A percentile compares a stretch with the other conserved stretches of the same genome.
These are phyloP conservation scores for Cucurbitaria berberidis DNA, from an alignment of 2,329 filamentous ascomycete species.

Conservation along the genomic window DNA sequence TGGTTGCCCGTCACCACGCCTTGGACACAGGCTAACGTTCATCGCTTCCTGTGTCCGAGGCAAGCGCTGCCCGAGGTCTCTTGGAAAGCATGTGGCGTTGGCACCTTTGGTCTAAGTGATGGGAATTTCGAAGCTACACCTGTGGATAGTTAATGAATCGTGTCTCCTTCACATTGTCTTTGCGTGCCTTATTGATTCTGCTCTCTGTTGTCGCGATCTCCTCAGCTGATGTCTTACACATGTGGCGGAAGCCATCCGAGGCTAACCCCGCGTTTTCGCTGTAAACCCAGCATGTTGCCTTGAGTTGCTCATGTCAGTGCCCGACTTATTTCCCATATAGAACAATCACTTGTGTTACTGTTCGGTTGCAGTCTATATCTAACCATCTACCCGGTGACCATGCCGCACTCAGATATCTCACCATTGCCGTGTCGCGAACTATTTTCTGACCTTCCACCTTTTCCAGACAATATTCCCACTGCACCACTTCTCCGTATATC, in stretches of 20 bases:
- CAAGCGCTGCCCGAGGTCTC: slow-evolving; percentile 9
- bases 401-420: slow-evolving; percentile 32
- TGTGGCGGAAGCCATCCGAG: slow-evolving; percentile 2
- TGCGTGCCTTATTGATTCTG: slow-evolving; percentile 1
- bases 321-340: background rate
- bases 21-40: slow-evolving; percentile 21
- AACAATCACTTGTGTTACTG: background rate
- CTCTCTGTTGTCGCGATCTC: background rate
- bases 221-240: background rate
- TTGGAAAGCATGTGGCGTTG: slow-evolving; percentile 23
- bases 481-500: slow-evolving; percentile 52
- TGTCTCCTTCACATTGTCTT: slow-evolving; percentile 19
- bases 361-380: background rate
- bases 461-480: slow-evolving; percentile 50
- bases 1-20: slow-evolving; percentile 22
- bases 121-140: slow-evolving; percentile 38
- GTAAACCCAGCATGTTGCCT: slow-evolving; percentile 6
- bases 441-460: slow-evolving; percentile 49
- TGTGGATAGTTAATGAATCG: slow-evolving; percentile 50
- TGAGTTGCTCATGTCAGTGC: no score
- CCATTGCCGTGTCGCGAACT: slow-evolving; percentile 13
- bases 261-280: slow-evolving; percentile 27
- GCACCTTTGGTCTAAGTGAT: slow-evolving; percentile 31
- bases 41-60: slow-evolving; percentile 20
- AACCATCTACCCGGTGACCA: slow-evolving; percentile 1